Evolutionary conservation across 1,284 basidiomycete genomes (phyloP).

Genomic region (Cystobasidium sp.): DNA sequence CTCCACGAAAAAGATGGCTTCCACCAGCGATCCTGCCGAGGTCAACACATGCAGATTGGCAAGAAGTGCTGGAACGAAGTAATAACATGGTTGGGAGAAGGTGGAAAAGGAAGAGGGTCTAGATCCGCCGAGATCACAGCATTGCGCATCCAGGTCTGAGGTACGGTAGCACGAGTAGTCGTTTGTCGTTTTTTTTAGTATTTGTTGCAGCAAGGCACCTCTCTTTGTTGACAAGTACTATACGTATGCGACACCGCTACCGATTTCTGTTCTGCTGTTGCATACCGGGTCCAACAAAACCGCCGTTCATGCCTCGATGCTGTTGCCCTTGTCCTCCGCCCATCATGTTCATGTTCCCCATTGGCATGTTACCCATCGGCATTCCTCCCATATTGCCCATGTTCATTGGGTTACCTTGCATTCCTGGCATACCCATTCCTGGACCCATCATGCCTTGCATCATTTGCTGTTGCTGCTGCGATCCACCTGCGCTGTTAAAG

Average conservation of each 20-base stretch:
- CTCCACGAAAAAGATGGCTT: slow-evolving; percentile 75
- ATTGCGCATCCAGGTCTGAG: slow-evolving; percentile 1
- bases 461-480: slow-evolving; percentile 57
- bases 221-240: background rate
- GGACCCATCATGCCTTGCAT: slow-evolving; percentile 36
- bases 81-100: slow-evolving; percentile 43
- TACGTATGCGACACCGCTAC: background rate
- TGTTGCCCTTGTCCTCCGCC: slow-evolving; percentile 1
- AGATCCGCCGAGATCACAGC: background rate
- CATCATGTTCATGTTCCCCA: slow-evolving; percentile 36
- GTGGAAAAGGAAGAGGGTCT: slow-evolving; percentile 28
- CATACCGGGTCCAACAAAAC: slow-evolving; percentile 17
- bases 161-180: too few relatives aligned
- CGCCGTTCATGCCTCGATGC: slow-evolving; percentile 14
- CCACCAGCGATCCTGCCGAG: slow-evolving; percentile 71
- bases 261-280: slow-evolving; percentile 23
- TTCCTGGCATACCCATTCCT: slow-evolving; percentile 58
- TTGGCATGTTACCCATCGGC: slow-evolving; percentile 24
- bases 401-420: slow-evolving; percentile 53
- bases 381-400: slow-evolving; percentile 15
- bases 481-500: slow-evolving; percentile 30
- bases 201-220: too few relatives aligned
- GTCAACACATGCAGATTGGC: slow-evolving; percentile 80
- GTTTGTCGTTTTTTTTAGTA: too few relatives aligned
- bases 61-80: slow-evolving; percentile 64